Evolutionary conservation across 1,284 basidiomycete genomes (phyloP).

Genomic region (Bjerkandera adusta): DNA sequence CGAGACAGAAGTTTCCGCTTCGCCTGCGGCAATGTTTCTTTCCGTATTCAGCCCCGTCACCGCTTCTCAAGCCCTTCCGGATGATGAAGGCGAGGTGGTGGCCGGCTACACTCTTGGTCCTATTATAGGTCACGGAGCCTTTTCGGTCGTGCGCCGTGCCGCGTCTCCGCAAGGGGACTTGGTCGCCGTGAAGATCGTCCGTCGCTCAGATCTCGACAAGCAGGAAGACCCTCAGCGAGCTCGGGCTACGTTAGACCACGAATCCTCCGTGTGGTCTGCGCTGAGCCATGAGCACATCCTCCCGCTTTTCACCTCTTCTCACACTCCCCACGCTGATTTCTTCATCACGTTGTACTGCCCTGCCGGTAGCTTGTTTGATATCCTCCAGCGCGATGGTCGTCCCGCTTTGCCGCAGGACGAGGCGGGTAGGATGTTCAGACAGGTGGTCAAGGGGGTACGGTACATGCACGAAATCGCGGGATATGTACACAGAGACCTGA

Average conservation of each 20-base stretch:
- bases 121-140: slow-evolving; percentile 81
- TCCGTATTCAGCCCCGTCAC: slow-evolving; percentile 57
- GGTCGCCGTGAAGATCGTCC: slow-evolving; percentile 84
- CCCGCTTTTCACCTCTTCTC: slow-evolving; percentile 72
- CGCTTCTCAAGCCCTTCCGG: slow-evolving; percentile 35
- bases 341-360: slow-evolving; percentile 84
- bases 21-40: slow-evolving; percentile 79
- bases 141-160: slow-evolving; percentile 83
- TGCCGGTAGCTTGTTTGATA: slow-evolving; percentile 84
- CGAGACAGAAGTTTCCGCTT: slow-evolving; percentile 35
- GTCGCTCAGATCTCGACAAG: slow-evolving; percentile 49
- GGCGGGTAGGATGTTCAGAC: slow-evolving; percentile 86
- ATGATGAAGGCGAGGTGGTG: slow-evolving; percentile 61
- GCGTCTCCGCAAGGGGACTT: slow-evolving; percentile 63
- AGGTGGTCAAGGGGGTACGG: slow-evolving; percentile 83
- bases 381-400: slow-evolving; percentile 69
- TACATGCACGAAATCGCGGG: slow-evolving; percentile 82
- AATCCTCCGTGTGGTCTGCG: slow-evolving; percentile 78
- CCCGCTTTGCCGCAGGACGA: slow-evolving; percentile 72
- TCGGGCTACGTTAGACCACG: slow-evolving; percentile 67
- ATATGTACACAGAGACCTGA: slow-evolving; percentile 90
- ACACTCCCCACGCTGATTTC: slow-evolving; percentile 71
- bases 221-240: slow-evolving; percentile 44
- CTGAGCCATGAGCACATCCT: slow-evolving; percentile 79
- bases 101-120: slow-evolving; percentile 76